Conservation (phyloP, 1,284 basidiomycete genomes). For the Malassezia equina region DNA sequence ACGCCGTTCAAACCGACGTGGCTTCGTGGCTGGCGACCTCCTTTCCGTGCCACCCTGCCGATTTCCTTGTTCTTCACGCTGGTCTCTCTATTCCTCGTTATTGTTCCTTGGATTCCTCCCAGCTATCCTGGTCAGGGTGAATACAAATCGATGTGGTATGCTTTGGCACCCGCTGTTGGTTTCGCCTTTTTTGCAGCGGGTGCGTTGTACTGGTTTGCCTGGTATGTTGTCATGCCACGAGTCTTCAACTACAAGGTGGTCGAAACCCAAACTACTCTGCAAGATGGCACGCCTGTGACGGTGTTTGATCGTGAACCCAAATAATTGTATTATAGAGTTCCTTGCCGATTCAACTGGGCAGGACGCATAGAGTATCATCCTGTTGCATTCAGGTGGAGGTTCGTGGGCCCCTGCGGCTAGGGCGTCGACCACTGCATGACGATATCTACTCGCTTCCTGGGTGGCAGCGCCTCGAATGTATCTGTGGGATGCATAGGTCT, state of each 20-base stretch:
- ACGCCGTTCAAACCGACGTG: slow-evolving; percentile 13
- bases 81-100: slow-evolving; percentile 54
- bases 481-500: slow-evolving; percentile 28
- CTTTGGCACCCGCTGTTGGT: slow-evolving; percentile 24
- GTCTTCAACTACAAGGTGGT: slow-evolving; percentile 52
- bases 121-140: slow-evolving; percentile 47
- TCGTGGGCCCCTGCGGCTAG: too few relatives aligned
- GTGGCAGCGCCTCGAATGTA: slow-evolving; percentile 24
- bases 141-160: slow-evolving; percentile 19
- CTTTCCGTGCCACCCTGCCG: slow-evolving; percentile 50
- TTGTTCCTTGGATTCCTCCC: slow-evolving; percentile 56
- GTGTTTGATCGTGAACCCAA: slow-evolving; percentile 9
- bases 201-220: slow-evolving; percentile 55
- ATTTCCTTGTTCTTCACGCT: slow-evolving; percentile 56
- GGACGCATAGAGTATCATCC: not conserved
- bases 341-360: not conserved
- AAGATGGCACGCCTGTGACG: slow-evolving; percentile 57
- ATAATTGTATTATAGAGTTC: not conserved
- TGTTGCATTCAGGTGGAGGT: not conserved
- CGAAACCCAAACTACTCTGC: slow-evolving; percentile 33
- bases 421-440: too few relatives aligned
- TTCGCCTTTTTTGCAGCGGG: slow-evolving; percentile 50
- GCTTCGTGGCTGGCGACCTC: slow-evolving; percentile 27
- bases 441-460: slow-evolving; percentile 16
- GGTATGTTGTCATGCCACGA: slow-evolving; percentile 53